Evolutionary conservation across 768 basidiomycete genomes (phyloP).

Genomic region (Mycena floridula): DNA sequence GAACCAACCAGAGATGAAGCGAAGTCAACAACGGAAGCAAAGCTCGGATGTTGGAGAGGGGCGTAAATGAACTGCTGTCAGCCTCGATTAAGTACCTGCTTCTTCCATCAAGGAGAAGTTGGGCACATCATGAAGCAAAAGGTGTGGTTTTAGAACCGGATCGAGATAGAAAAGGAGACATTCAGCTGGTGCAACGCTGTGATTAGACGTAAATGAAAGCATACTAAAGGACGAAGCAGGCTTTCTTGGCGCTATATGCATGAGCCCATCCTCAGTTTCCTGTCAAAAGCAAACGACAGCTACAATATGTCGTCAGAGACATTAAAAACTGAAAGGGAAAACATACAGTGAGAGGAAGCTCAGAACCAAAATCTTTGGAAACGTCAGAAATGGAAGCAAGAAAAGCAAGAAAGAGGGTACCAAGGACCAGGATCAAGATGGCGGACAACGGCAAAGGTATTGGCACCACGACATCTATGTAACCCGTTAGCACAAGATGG

Average conservation of each 20-base stretch:
- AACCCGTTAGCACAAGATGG: background rate
- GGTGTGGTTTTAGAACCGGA: too few species aligned
- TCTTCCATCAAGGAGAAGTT: too few species aligned
- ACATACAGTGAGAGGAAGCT: conserved; percentile 58
- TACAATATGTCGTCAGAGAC: conserved; percentile 12
- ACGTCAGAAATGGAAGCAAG: background rate
- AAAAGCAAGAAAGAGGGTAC: conserved; percentile 25
- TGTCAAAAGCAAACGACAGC: conserved; percentile 70
- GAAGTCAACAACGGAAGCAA: too few species aligned
- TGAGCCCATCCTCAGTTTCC: conserved; percentile 57
- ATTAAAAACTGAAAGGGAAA: background rate
- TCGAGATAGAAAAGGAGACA: too few species aligned
- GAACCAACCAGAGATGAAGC: too few species aligned
- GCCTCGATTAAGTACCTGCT: too few species aligned
- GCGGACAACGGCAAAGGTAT: conserved; percentile 63
- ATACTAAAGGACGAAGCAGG: conserved; percentile 44
- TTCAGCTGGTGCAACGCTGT: too few species aligned
- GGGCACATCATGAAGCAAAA: too few species aligned
- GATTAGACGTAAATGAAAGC: too few species aligned
- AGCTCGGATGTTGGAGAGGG: too few species aligned
- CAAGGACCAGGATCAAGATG: conserved; percentile 65
- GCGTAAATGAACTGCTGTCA: too few species aligned
- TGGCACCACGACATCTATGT: conserved; percentile 57
- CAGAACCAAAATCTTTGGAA: conserved; percentile 66
- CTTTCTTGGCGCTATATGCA: conserved; percentile 61